Base-by-base conservation (phyloP, 2,329 filamentous ascomycete species). In the Hortaea sp. region DNA sequence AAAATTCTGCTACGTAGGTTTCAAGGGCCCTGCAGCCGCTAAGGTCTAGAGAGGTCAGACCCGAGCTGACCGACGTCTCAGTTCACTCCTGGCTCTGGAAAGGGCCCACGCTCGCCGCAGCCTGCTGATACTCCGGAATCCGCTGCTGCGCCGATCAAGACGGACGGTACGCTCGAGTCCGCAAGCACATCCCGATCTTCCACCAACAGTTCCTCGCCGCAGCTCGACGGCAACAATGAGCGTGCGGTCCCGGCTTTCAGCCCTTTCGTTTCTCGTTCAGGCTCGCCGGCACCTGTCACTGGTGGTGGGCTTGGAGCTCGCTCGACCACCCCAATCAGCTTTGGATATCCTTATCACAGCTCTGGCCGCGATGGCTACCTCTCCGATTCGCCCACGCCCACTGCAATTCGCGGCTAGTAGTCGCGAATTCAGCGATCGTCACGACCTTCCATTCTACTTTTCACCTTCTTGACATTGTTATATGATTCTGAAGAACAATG, bases 1-100 rank as follows among this genome's bases (percentile, higher is more conserved):
- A 74, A 95, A 94, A 74, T 98, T 95, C 76, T 98, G 92, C 77
- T 98, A 97, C 80, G 90, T 95, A 90, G 81, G 90, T 94, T 77
- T 77, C 53, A 56, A 47, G 29, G 60, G 58, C 60, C 62, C 62
- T 55, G 53, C 55, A 53, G 38, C 50, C 44, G 39, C 57, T 42
- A 51, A 55, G 49, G 57, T 53, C 45, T 20, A 20, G 20, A 60
- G 41, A 48, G 49, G 44, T 28, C 47, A 49, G 53, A 53, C 44
- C 38, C 44, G 49, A 52, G 61, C 59, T 62, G 61, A 61, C 60
- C 46, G 50, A 53, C 41, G 43, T 56, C 47, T 55, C 61, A 62
- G 61, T 63, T 63, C 52, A 63, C 60, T 29, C 55, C 61, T 55
- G 59, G 57, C 43, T 43, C 57, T 54, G 57, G 54, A 39, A 62